A percentile compares a stretch with the other conserved stretches of the same genome.
Evolutionary conservation across 768 basidiomycete genomes (phyloP).

Genomic region (Stropharia rugosoannulata): DNA sequence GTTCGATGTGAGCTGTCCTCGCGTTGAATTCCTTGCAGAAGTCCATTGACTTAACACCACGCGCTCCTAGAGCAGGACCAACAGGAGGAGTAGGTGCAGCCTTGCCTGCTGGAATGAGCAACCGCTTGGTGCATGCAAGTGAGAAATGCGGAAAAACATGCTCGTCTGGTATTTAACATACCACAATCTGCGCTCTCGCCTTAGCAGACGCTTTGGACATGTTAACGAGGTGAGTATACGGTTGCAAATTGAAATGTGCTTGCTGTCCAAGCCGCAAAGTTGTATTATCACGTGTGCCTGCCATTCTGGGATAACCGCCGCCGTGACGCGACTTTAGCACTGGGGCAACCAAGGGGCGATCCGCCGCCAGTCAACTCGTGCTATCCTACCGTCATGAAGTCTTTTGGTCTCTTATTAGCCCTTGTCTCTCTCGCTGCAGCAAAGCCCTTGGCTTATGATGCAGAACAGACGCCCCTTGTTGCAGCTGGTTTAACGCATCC

Average conservation of each 20-base stretch:
- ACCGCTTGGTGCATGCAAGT: slow-evolving; percentile 48
- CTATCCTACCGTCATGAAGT: slow-evolving; percentile 43
- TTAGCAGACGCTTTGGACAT: slow-evolving; percentile 72
- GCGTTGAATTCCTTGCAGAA: slow-evolving; percentile 99
- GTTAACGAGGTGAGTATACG: slow-evolving; percentile 9
- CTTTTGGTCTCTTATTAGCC: slow-evolving; percentile 40
- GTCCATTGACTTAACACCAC: slow-evolving; percentile 99
- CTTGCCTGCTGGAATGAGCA: slow-evolving; percentile 90
- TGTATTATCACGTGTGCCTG: slow-evolving; percentile 1
- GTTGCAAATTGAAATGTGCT: neutral
- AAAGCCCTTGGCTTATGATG: slow-evolving; percentile 30
- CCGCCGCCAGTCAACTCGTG: neutral
- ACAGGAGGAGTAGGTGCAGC: slow-evolving; percentile 96
- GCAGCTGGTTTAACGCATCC: slow-evolving; percentile 35
- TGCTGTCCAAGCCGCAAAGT: neutral
- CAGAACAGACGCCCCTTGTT: slow-evolving; percentile 40
- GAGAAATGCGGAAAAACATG: slow-evolving; percentile 8
- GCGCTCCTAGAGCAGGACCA: slow-evolving; percentile 95
- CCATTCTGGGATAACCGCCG: neutral
- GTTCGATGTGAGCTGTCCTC: slow-evolving; percentile 84
- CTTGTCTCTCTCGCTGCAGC: slow-evolving; percentile 43
- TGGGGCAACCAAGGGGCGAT: neutral
- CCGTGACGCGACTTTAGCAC: slow-evolving; percentile 1
- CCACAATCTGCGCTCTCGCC: slow-evolving; percentile 74
- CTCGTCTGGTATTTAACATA: slow-evolving; percentile 34